Base-by-base conservation (phyloP, 2,329 filamentous ascomycete genomes). In the Cercospora brassicicola region DNA sequence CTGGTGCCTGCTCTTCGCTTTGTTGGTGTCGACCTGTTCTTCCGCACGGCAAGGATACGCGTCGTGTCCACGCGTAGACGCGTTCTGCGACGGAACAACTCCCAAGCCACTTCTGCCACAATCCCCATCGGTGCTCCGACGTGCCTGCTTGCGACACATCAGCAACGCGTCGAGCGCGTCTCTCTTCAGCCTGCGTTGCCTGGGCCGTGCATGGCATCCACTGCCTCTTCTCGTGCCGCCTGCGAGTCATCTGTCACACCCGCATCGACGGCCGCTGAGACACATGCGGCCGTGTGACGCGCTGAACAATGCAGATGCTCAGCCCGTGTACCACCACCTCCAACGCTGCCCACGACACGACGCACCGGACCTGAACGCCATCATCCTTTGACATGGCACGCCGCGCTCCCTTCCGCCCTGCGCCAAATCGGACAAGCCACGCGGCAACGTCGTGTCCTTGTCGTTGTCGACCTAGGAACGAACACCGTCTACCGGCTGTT, bases 201-300 rank as follows among this genome's bases (percentile, higher is more conserved):
- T 48, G 8, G 18, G 42, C 9, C 42, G 18, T 48, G 18, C 61
- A 28, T 59, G 36, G 39, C 30, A 18, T 48, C 31, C 31, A 23
- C 45, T 64, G 62, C 56, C 66, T 55, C 33, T 7, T 39, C 33
- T 39, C 33, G 70, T 73, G 67, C 53, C 26, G 60, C 71, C 60
- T 71, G 69, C 69, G 68, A 71, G 71, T 72, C 72, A 72, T 69
- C 69, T 71, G 72, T 70, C 69, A 68, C 65, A 71, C 69, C 23
- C 9, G 28, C 11, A 53, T 26, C 15, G 15, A 20, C 15, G 8
- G 59, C 15, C 23, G 57, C 60, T 53, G 42, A 51, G 60, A 48
- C 60, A 62, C 60, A 36, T 26, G 51, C 48, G 30, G n/a, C 51
- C n/a, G 62, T 61, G 64, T 66, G 64, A 61, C 56, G 18, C 33